Evolutionary conservation across 148 eudicot genomes (phyloP).

Genomic region (Rhododendron henanense): DNA sequence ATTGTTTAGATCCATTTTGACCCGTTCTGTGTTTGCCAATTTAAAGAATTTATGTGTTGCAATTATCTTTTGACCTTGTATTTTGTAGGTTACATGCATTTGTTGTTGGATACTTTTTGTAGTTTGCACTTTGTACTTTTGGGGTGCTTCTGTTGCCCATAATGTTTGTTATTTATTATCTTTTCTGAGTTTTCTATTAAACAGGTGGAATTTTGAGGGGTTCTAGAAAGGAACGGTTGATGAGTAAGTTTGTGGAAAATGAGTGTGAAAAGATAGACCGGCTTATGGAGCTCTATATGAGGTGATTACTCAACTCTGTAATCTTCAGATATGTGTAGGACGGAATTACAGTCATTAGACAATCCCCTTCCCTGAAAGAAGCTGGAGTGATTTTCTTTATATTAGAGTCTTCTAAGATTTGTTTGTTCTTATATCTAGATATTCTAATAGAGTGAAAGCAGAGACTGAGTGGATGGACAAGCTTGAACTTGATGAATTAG

Average conservation of each 20-base stretch:
- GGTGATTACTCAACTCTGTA: constrained; percentile 37
- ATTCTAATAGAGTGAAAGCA: constrained; percentile 80
- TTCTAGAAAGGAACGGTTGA: constrained; percentile 90
- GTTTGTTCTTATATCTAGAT: constrained; percentile 39
- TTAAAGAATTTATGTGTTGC: background rate
- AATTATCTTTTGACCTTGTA: background rate
- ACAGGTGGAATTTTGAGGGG: constrained; percentile 93
- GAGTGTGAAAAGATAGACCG: constrained; percentile 97
- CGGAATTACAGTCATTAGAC: background rate
- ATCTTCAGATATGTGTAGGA: background rate
- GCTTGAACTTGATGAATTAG: constrained; percentile 89
- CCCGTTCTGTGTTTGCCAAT: background rate
- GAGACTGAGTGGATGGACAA: constrained; percentile 71
- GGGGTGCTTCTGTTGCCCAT: background rate
- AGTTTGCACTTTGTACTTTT: background rate
- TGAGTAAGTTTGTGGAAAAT: constrained; percentile 89
- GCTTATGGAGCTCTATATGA: constrained; percentile 91
- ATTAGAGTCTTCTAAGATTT: background rate
- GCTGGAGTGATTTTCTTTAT: background rate
- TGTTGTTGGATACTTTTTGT: background rate
- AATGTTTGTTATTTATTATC: background rate
- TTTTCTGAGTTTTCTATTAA: background rate
- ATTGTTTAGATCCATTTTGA: too few species aligned
- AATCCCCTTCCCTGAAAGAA: background rate
- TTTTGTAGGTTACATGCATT: background rate